Percentiles rank a stretch among this genome's conserved stretches.
phyloP scores from a whole-genome alignment of 2,329 filamentous ascomycete species.

The Monosporascus sp. region DNA sequence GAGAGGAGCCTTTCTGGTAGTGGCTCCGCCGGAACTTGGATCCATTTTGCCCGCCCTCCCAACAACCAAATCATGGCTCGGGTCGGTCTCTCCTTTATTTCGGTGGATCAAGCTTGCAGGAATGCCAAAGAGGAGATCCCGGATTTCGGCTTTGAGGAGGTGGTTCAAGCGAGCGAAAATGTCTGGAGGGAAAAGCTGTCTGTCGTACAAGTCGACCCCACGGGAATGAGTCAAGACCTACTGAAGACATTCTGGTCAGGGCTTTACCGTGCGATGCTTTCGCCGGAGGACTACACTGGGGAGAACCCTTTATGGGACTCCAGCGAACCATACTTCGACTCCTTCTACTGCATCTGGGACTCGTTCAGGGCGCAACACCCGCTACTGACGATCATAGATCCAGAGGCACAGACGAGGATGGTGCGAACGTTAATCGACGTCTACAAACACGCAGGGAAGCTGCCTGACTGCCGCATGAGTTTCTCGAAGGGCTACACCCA shows the following conservation, averaged over 20 bases:
- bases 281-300: constrained; percentile 70
- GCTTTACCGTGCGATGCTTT: constrained; percentile 63
- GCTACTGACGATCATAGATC: constrained; percentile 67
- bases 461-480: constrained; percentile 75
- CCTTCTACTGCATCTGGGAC: constrained; percentile 68
- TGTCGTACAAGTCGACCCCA: constrained; percentile 52
- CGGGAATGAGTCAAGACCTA: constrained; percentile 49
- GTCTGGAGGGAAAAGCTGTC: constrained; percentile 61
- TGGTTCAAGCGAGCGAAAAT: constrained; percentile 47
- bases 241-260: constrained; percentile 68
- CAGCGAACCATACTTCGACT: constrained; percentile 68
- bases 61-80: constrained; percentile 55
- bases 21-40: constrained; percentile 53
- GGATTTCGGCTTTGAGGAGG: constrained; percentile 55
- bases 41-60: constrained; percentile 48
- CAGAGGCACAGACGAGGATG: constrained; percentile 62
- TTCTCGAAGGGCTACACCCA: constrained; percentile 73
- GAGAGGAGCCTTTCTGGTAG: constrained; percentile 25
- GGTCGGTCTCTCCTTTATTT: constrained; percentile 71
- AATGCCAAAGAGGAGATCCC: constrained; percentile 67
- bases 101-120: constrained; percentile 59
- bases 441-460: constrained; percentile 57
- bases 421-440: constrained; percentile 67
- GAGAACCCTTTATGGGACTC: constrained; percentile 70
- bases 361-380: constrained; percentile 69